These are phyloP conservation scores for Erythrobasidium yunnanense DNA, from an alignment of 768 basidiomycete species.

Conservation along the genomic window DNA sequence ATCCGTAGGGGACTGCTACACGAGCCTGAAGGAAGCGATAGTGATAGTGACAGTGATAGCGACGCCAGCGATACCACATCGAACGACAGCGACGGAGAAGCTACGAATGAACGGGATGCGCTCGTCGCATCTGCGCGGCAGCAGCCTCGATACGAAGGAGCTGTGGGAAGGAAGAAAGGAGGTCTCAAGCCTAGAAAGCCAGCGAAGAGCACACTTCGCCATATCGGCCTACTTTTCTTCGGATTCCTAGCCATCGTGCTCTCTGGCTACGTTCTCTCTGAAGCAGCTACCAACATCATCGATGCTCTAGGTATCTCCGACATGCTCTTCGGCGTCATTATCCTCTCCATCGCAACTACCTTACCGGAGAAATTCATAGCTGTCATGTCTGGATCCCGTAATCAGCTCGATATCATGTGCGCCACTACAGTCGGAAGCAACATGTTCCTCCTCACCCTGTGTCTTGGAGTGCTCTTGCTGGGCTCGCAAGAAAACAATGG, in stretches of 20 bases:
- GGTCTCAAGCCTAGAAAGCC: too few relatives aligned
- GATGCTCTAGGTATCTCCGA: conserved; percentile 30
- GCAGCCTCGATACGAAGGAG: background rate
- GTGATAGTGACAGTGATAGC: conserved; percentile 25
- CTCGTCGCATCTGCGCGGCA: background rate
- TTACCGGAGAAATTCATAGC: conserved; percentile 37
- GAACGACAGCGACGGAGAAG: background rate
- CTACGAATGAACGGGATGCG: background rate
- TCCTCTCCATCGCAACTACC: conserved; percentile 35
- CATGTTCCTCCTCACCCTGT: conserved; percentile 34
- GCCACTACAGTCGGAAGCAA: conserved; percentile 35
- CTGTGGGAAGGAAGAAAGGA: background rate
- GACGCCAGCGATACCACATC: conserved; percentile 1
- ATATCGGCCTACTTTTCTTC: conserved; percentile 2
- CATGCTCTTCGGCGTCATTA: conserved; percentile 29
- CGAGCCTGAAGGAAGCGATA: conserved; percentile 33
- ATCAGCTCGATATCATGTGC: conserved; percentile 32
- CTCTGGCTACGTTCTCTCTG: conserved; percentile 25
- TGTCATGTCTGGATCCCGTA: conserved; percentile 28
- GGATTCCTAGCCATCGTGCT: conserved; percentile 20
- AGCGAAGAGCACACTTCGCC: background rate
- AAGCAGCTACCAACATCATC: conserved; percentile 21
- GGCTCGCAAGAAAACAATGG: background rate
- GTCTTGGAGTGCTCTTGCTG: conserved; percentile 29
- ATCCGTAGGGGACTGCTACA: conserved; percentile 31